Base-by-base conservation (phyloP, 108 stramenopile genomes). In the Tribonema minus region DNA sequence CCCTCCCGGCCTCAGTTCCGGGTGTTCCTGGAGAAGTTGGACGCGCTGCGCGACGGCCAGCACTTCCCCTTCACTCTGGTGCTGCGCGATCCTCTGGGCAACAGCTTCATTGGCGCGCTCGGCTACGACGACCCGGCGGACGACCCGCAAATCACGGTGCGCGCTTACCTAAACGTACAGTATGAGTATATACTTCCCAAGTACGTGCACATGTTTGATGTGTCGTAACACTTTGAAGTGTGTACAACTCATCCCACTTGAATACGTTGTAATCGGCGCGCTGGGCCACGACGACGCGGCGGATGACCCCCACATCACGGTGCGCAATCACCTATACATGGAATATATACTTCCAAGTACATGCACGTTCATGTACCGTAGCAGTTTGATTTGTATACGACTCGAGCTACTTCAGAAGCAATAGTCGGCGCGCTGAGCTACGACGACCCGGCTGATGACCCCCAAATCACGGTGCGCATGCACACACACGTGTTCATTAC, bases 31-130 rank as follows among this genome's bases (percentile, higher is more conserved):
- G 76, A 85, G 25, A 75, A 41, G 27, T 62, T 95, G 66, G 80
- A 88, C 12, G 70, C 72, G 37, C n/a, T 82, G 28, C 84, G 77
- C 27, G 68, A 80, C 5, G 94, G 90, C 34, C 59, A 85, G 27
- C 26, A 46, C 25, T 61, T 93, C 23, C 92, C 94, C 34, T 94
- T 97, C 80, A 91, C 90, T 7, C 70, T 95, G 3, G 73, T 88
- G 37, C 79, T 95, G 2, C 68, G 65, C 0, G 96, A 95, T 77
- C 93, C 96, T 7, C 75, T 95, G 37, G 91, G 90, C 7, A 94
- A 94, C 83, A 91, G 91, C n/a, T 95, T 91, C 80, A 77, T 95
- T 33, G 76, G 76, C 1, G 59, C 66, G 15, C 15, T 39, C 26
- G 66, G 60, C 39, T 36, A 76, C 58, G 67, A 76, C 27, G 39